Conservation (phyloP, 495 filamentous ascomycete species). For the Acidiella bohemica region DNA sequence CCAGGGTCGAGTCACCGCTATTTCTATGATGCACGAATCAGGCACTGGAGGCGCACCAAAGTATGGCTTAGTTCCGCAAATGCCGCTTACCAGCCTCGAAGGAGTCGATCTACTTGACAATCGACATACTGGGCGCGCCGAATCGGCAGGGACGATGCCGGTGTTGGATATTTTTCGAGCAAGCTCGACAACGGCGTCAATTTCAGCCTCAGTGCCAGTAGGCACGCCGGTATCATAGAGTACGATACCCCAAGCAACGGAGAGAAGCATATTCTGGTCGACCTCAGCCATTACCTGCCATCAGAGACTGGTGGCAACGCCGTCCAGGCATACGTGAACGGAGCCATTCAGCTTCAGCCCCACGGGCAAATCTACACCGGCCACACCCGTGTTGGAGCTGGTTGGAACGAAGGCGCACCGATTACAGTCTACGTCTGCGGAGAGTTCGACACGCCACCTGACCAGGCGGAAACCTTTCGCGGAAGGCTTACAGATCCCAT, state of each 20-base stretch:
- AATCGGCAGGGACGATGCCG: constrained; percentile 23
- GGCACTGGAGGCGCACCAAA: constrained; percentile 29
- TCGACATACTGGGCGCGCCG: constrained; percentile 26
- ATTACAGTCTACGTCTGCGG: constrained; percentile 28
- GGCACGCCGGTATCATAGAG: constrained; percentile 23
- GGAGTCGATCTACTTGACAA: constrained; percentile 27
- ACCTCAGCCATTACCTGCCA: constrained; percentile 27
- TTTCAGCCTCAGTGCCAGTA: constrained; percentile 20
- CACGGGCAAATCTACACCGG: constrained; percentile 23
- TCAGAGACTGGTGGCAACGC: constrained; percentile 18
- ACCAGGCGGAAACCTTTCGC: constrained; percentile 21
- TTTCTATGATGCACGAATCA: constrained; percentile 26
- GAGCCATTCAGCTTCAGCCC: constrained; percentile 21
- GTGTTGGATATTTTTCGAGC: constrained; percentile 25
- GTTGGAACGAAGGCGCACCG: constrained; percentile 21
- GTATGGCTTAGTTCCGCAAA: constrained; percentile 28
- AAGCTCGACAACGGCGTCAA: constrained; percentile 23
- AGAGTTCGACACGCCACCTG: constrained; percentile 23
- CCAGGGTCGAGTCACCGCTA: constrained; percentile 24
- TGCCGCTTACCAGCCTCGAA: constrained; percentile 22
- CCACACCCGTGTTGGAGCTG: constrained; percentile 19
- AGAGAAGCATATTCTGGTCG: constrained; percentile 24
- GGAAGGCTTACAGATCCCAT: constrained; percentile 25
- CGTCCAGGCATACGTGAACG: constrained; percentile 24
- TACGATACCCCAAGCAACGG: constrained; percentile 20